A percentile compares a stretch with the other conserved stretches of the same genome.
These are phyloP conservation scores for Tephrocybe sp. DNA, from an alignment of 768 basidiomycete species.

Conservation along the genomic window DNA sequence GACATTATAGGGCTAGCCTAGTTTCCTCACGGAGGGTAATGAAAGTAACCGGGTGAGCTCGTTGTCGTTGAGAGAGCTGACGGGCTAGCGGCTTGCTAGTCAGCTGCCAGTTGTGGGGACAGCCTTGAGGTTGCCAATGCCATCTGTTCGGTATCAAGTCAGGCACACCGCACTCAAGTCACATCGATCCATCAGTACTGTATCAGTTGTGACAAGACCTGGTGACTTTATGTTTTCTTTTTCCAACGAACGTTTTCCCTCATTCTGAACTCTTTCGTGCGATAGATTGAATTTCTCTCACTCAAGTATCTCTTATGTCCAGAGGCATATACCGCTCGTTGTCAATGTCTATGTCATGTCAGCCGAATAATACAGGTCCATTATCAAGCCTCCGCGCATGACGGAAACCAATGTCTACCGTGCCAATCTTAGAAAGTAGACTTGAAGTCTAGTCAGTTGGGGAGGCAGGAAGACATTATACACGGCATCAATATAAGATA, in stretches of 20 bases:
- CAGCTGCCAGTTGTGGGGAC: constrained; percentile 8
- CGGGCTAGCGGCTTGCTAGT: constrained; percentile 3
- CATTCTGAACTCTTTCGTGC: background rate
- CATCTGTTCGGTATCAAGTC: constrained; percentile 3
- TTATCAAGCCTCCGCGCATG: background rate
- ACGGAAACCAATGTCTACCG: background rate
- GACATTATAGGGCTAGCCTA: constrained; percentile 10
- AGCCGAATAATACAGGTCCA: too few species aligned
- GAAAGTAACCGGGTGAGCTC: constrained; percentile 1
- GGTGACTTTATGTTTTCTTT: background rate
- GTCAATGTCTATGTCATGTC: background rate
- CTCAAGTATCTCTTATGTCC: background rate
- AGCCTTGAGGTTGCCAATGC: constrained; percentile 11
- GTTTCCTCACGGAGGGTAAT: constrained; percentile 16
- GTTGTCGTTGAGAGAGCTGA: background rate
- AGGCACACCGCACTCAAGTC: background rate
- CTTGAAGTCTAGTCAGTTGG: too few species aligned
- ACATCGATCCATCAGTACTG: too few species aligned
- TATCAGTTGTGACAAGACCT: constrained; percentile 6
- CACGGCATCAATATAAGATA: too few species aligned
- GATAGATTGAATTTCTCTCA: background rate
- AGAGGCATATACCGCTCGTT: background rate
- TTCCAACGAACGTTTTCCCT: background rate
- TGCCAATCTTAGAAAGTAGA: too few species aligned
- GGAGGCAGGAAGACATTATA: too few species aligned